Evolutionary conservation across 1,284 basidiomycete genomes (phyloP).

Genomic region (Sanguinoderma infundibulare): DNA sequence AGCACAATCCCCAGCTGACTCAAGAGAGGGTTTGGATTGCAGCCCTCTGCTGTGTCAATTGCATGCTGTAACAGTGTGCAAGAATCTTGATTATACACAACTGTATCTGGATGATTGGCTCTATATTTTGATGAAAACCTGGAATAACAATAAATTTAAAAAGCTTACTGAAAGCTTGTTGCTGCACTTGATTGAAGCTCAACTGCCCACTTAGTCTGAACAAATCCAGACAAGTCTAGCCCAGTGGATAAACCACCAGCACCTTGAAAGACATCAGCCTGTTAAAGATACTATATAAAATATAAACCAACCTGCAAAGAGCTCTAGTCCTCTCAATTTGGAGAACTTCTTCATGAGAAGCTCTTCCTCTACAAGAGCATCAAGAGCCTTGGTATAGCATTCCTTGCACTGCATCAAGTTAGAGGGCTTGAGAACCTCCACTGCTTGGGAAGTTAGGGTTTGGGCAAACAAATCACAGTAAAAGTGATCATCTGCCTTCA

Average conservation of each 20-base stretch:
- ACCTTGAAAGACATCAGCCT: conserved; percentile 42
- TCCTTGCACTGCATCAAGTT: conserved; percentile 2
- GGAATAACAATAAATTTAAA: conserved; percentile 1
- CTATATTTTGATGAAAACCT: conserved; percentile 38
- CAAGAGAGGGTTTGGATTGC: conserved; percentile 40
- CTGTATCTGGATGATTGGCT: conserved; percentile 57
- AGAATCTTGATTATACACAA: conserved; percentile 67
- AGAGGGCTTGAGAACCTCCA: conserved; percentile 32
- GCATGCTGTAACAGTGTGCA: conserved; percentile 63
- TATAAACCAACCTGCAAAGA: conserved; percentile 58
- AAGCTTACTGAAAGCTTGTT: conserved; percentile 56
- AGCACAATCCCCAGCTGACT: conserved; percentile 38
- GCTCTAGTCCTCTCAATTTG: conserved; percentile 59
- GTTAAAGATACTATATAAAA: too few relatives aligned
- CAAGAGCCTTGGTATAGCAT: conserved; percentile 34
- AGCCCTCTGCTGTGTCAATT: conserved; percentile 49
- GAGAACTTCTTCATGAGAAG: conserved; percentile 40
- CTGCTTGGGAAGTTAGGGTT: conserved; percentile 20
- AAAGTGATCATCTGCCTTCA: conserved; percentile 55
- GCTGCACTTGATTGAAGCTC: conserved; percentile 68
- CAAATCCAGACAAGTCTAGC: conserved; percentile 57
- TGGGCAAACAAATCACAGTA: conserved; percentile 46
- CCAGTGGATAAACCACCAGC: conserved; percentile 74
- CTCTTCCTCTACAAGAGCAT: conserved; percentile 25
- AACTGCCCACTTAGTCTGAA: conserved; percentile 68